Evolutionary conservation across 768 basidiomycete genomes (phyloP).

Genomic region (Cystoderma amianthinum): DNA sequence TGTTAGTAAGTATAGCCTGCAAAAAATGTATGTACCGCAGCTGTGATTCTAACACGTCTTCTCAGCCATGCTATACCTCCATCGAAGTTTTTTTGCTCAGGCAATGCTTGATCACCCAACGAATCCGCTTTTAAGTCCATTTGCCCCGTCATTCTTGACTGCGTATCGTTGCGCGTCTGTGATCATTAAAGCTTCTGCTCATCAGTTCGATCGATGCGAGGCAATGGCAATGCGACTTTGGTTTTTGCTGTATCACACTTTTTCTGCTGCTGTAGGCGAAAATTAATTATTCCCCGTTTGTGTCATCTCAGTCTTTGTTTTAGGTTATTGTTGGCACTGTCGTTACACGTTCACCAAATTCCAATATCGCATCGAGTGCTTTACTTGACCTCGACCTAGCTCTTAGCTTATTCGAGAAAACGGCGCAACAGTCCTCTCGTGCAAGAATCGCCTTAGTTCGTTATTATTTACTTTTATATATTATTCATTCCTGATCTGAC

Average conservation of each 20-base stretch:
- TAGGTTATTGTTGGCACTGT: slow-evolving; percentile 55
- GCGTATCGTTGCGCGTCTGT: slow-evolving; percentile 45
- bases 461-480: background rate
- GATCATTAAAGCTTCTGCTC: slow-evolving; percentile 41
- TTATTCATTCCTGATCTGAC: background rate
- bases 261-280: slow-evolving; percentile 37
- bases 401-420: slow-evolving; percentile 37
- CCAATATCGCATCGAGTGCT: slow-evolving; percentile 40
- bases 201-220: slow-evolving; percentile 40
- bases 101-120: slow-evolving; percentile 46
- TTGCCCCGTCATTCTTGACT: slow-evolving; percentile 49
- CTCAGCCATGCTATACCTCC: slow-evolving; percentile 45
- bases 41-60: too few species aligned
- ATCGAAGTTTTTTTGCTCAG: slow-evolving; percentile 52
- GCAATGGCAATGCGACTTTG: slow-evolving; percentile 42
- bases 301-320: background rate
- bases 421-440: slow-evolving; percentile 36
- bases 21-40: background rate
- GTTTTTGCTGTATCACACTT: slow-evolving; percentile 44
- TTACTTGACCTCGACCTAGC: slow-evolving; percentile 40
- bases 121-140: slow-evolving; percentile 48
- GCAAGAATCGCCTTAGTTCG: slow-evolving; percentile 37
- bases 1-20: slow-evolving; percentile 37
- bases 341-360: slow-evolving; percentile 49
- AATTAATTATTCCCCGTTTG: slow-evolving; percentile 1